Evolutionary conservation across 768 basidiomycete genomes (phyloP), one percentile per base, ranked within the genome.

Genomic region (Trametes cinnabarina): DNA sequence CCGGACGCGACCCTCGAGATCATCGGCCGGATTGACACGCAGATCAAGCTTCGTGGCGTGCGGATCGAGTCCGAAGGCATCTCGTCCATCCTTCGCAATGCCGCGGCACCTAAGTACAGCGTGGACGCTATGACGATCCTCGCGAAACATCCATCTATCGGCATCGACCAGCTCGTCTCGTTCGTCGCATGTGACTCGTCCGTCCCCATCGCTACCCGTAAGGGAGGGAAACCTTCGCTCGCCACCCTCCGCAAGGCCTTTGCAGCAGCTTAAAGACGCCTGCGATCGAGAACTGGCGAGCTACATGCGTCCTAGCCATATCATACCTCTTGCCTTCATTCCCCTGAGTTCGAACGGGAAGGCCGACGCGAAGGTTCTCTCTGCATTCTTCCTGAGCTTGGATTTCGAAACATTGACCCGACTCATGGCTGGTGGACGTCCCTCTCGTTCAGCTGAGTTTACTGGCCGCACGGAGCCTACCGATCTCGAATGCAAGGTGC

Each of bases 61-160:
- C 78, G 81, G n/a, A 81, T 82, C 19, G 81, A 82, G 62, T 74
- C 75, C 2, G 80, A 79, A 58, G 81, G 79, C 6, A 74, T 82
- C 23, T 79, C 77, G n/a, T 71, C 78, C 26, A 73, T 79, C 40
- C 64, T 80, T 19, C 74, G 74, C 44, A 71, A 64, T 34, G 73
- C 73, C 1, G 64, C 63, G 10, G 55, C 68, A 39, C 54, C 72
- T 20, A 51, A 70, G 25, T 63, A 59, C 19, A 47, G 28, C 41
- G 66, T 79, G 37, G 76, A 79, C 51, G 77, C 70, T 17, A 68
- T 71, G 14, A 80, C 80, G 4, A 65, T 80, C 41, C 69, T 80
- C 7, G 73, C 71, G 8, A 73, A 74, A 34, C 79, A 80, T 64
- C 74, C 77, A 14, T 65, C 69, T 1, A 76, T 80, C 47, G 74